Evolutionary conservation across 331 rosid species (phyloP), one percentile per base, ranked within the genome.

Genomic region (Malus hybrid): DNA sequence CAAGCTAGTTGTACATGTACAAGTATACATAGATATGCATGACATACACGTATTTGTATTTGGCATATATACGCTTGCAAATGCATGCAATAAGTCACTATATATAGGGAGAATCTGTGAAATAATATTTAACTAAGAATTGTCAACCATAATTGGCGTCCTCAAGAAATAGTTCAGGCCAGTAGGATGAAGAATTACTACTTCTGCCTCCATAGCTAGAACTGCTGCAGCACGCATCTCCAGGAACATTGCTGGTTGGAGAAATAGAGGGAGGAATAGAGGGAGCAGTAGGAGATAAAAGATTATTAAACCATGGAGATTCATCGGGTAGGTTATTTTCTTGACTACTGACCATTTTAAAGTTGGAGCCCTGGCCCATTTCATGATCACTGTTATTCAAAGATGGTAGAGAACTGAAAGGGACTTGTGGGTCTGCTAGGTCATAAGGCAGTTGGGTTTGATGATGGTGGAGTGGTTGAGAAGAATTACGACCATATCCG

Each of bases 391-490:
- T 81, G 76, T 54, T 54, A 54, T 82, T 82, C 88, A 86, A 83
- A 86, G 88, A 78, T 81, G 93, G 83, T 69, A 84, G 92, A 27
- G 82, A 75, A 77, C 54, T 80, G 90, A 89, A 84, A 87, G 90
- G 80, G 93, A 89, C 88, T 81, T 80, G 89, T 57, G 91, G 90
- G 84, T 87, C 86, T 80, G 77, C 24, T 76, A 76, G 85, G 56
- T 75, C 81, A 39, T 81, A 75, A 28, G 70, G 65, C 24, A 11
- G 29, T 75, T 72, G 60, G 56, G 8, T 72, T 73, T 63, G 84
- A 76, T 46, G 84, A 73, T 87, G 88, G 88, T 87, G 93, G 92
- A 85, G 97, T 87, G 85, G 95, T 89, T 89, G 94, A 66, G 88
- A 69, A 33, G 34, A 50, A 14, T 15, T 57, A 68, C 65, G 74